Evolutionary conservation across 352 stramenopile species (phyloP), one percentile per base, ranked within the genome.

Genomic region (Bremia lactucae): DNA sequence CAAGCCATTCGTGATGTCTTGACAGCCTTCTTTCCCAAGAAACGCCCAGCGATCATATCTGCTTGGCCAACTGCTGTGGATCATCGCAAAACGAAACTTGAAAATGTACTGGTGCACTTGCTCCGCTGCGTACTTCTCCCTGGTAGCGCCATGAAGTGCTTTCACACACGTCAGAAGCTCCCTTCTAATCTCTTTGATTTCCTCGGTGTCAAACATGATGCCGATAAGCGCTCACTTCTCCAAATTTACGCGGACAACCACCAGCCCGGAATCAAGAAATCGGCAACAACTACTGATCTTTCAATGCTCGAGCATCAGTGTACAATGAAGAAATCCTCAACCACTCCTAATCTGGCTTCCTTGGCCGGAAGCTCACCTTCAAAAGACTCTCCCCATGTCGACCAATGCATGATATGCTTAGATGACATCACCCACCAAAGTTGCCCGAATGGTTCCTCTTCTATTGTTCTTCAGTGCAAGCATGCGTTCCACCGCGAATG

Each of bases 81-180:
- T 10, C 31, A 82, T 23, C 68, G 72, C 43, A 72, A 79, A 55
- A 50, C 59, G 2, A 79, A 81, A 46, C 42, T 83, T 18, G 65
- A 85, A 46, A 72, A 72, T 28, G 66, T 85, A 26, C 54, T 85
- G 19, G 50, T 75, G 7, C 51, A 85, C 46, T 55, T 85, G 28
- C 54, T 85, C 25, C 72, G 69, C 10, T 81, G 65, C 46, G 63
- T 77, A 23, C 49, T 85, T 28, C 59, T 82, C 15, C 68, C 70
- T 21, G 72, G 72, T 6, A 83, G 66, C 31, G 68, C 72, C n/a
- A 86, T 86, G 72, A 83, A 74, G 55, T 86, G 72, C 20, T 52
- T 65, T 18, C 46, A 58, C 16, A 68, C 72, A 4, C 70, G 70
- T 22, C 60, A 65, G 19, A 46, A 60, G 2, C 57, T 86, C 8